phyloP scores from a whole-genome alignment of 305 asterid species.

The Rubia peregrina region DNA sequence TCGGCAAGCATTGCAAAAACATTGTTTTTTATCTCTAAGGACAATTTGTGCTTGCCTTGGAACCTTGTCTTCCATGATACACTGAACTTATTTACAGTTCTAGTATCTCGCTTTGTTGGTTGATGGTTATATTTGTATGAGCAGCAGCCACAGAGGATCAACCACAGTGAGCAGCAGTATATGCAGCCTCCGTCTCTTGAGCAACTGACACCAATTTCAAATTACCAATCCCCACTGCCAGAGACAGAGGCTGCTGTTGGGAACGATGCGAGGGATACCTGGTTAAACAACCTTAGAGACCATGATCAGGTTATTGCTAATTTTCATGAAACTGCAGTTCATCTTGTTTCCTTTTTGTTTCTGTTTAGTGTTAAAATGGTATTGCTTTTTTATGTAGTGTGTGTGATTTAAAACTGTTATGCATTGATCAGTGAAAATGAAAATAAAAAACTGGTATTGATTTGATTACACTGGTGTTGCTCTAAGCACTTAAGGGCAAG shows the following conservation, averaged over 20 bases:
- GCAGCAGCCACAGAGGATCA: conserved; percentile 18
- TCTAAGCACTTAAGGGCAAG: no score
- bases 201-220: conserved; percentile 14
- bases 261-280: conserved; percentile 8
- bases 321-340: neutral
- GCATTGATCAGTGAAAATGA: no score
- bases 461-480: no score
- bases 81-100: neutral
- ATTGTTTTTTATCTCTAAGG: conserved; percentile 3
- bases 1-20: conserved; percentile 11
- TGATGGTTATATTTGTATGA: conserved; percentile 19
- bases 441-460: no score
- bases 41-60: conserved; percentile 10
- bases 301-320: conserved; percentile 22
- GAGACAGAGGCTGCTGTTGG: conserved; percentile 18
- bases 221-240: conserved; percentile 11
- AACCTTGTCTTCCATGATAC: neutral
- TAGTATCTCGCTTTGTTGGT: neutral
- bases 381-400: no score
- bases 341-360: no score
- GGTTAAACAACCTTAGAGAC: conserved; percentile 19
- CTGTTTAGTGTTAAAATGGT: no score
- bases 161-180: conserved; percentile 11
- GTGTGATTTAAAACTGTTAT: no score
- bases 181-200: conserved; percentile 15